A percentile compares a stretch with the other conserved stretches of the same genome.
Evolutionary conservation across 306 rosid species (phyloP).

Genomic region (Oxytropis ochrocephala): DNA sequence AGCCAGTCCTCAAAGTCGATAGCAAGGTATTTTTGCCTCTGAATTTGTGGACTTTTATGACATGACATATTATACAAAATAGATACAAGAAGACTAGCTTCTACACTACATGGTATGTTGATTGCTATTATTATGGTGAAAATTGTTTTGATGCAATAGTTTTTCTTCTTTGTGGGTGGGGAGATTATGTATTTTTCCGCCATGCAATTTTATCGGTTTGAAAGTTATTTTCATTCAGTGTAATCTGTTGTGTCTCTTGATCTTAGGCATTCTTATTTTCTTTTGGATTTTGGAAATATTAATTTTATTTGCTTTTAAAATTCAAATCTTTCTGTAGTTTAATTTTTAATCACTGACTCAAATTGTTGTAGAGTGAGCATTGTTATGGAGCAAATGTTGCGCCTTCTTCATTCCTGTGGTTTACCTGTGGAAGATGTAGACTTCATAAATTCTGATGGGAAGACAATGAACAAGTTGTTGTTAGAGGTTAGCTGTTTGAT

Average conservation of each 20-base stretch:
- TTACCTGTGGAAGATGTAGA: conserved; percentile 75
- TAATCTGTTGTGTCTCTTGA: neutral
- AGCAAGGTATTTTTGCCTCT: conserved; percentile 59
- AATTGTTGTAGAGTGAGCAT: conserved; percentile 68
- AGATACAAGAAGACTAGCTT: neutral
- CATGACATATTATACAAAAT: neutral
- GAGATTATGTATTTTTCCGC: neutral
- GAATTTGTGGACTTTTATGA: neutral
- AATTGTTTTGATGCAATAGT: neutral
- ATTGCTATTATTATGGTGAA: neutral
- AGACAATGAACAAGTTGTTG: conserved; percentile 78
- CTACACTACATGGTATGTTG: neutral
- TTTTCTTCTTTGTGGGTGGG: neutral
- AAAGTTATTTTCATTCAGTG: neutral
- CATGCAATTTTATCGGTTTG: neutral
- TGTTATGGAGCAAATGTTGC: conserved; percentile 94
- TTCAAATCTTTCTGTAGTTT: neutral
- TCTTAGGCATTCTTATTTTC: neutral
- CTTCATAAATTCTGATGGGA: conserved; percentile 81
- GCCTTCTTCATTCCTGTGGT: conserved; percentile 80
- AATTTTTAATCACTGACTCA: neutral
- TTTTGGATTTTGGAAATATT: neutral
- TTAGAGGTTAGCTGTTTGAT: conserved; percentile 47
- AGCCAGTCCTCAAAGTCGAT: conserved; percentile 90
- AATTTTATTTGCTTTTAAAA: neutral